Evolutionary conservation across 1,284 basidiomycete species (phyloP).

Genomic region (Ganoderma boninense): DNA sequence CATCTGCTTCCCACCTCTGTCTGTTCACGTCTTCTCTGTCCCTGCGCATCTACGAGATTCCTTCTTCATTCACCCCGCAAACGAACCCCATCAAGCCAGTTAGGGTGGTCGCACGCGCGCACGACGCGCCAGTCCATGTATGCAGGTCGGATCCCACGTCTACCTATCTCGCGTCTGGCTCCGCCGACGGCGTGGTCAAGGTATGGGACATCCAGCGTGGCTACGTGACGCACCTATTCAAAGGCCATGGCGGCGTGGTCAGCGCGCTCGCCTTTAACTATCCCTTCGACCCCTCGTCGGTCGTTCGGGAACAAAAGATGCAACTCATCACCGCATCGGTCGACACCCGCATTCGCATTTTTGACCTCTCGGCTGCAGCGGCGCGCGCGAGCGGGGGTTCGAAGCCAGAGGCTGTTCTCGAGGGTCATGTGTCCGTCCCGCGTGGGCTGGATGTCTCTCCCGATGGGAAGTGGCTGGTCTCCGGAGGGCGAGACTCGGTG

Average conservation of each 20-base stretch:
- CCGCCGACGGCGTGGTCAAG: slow-evolving; percentile 96
- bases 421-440: slow-evolving; percentile 93
- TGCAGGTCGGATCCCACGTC: slow-evolving; percentile 88
- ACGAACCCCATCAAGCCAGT: slow-evolving; percentile 65
- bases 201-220: slow-evolving; percentile 94
- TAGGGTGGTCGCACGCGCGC: slow-evolving; percentile 83
- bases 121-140: slow-evolving; percentile 94
- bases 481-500: slow-evolving; percentile 91
- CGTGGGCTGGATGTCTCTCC: slow-evolving; percentile 85
- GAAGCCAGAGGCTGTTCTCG: slow-evolving; percentile 82
- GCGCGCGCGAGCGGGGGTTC: slow-evolving; percentile 62
- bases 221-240: slow-evolving; percentile 94
- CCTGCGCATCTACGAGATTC: slow-evolving; percentile 74
- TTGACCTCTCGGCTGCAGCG: slow-evolving; percentile 77
- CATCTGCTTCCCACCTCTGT: slow-evolving; percentile 66
- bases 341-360: slow-evolving; percentile 90
- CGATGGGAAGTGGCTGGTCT: slow-evolving; percentile 89
- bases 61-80: slow-evolving; percentile 51
- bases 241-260: slow-evolving; percentile 96
- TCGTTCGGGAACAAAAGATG: slow-evolving; percentile 63
- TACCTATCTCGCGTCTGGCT: slow-evolving; percentile 92
- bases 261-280: slow-evolving; percentile 89
- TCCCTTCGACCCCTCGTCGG: slow-evolving; percentile 61
- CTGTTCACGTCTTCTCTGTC: slow-evolving; percentile 77
- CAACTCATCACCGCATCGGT: slow-evolving; percentile 90